Conservation (phyloP, 225 moss, liverwort and hornwort genomes). For the Sphagnum contortum region DNA sequence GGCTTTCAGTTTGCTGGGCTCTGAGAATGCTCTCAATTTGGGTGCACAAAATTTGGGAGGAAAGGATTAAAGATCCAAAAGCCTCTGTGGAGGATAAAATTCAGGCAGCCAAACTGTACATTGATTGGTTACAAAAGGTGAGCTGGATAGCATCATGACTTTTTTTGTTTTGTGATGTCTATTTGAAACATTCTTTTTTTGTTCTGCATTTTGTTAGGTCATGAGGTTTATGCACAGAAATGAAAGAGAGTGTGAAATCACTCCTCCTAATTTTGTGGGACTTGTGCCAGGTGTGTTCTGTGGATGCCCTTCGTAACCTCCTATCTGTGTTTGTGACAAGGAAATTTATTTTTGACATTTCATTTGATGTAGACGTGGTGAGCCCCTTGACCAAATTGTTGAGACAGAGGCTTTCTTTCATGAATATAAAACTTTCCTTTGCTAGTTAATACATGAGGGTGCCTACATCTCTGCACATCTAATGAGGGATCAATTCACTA, state of each 20-base stretch:
- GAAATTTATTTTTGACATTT: conserved; percentile 12
- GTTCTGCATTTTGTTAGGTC: too few species aligned
- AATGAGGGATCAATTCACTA: too few species aligned
- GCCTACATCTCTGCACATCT: too few species aligned
- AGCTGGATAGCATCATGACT: conserved; percentile 2
- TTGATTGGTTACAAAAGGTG: conserved; percentile 75
- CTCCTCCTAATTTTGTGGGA: not conserved
- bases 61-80: conserved; percentile 24
- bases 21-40: conserved; percentile 23
- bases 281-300: conserved; percentile 60
- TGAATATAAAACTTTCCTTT: too few species aligned
- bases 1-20: conserved; percentile 19
- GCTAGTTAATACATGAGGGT: too few species aligned
- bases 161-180: too few species aligned
- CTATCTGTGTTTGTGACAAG: conserved; percentile 52
- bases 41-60: conserved; percentile 5
- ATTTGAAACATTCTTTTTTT: too few species aligned
- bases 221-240: too few species aligned
- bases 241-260: not conserved
- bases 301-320: conserved; percentile 69
- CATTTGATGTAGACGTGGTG: conserved; percentile 13
- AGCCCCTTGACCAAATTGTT: conserved; percentile 43
- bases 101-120: conserved; percentile 13
- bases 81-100: too few species aligned
- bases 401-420: too few species aligned